Base-by-base conservation (phyloP, 2,329 filamentous ascomycete genomes). In the Neofusicoccum kwambonambiense region DNA sequence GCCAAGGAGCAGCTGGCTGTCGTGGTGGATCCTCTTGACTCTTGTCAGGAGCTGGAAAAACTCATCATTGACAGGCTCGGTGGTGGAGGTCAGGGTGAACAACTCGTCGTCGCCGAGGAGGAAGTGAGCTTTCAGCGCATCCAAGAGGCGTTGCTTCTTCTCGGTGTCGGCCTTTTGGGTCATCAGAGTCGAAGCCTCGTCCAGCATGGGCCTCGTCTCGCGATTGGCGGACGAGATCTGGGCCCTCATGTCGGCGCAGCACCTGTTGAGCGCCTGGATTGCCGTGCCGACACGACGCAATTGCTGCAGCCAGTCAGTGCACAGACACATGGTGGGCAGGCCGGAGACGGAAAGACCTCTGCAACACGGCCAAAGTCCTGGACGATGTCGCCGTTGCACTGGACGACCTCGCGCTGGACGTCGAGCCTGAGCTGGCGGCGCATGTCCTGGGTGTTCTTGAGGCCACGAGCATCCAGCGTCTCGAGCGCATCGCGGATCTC, bases 371-470 rank as follows among this genome's bases (percentile, higher is more conserved):
- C 92, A 78, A 98, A 98, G 74, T 97, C 92, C 62, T 87, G 83
- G 65, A 98, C 87, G 68, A 98, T 91, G 68, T 92, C 87, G 57
- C 91, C 93, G 86, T 98, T 97, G 78, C 90, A 93, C 69, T 94
- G 87, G 64, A 98, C 93, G 42, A 97, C 91, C 74, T 98, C 93
- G 75, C 90, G 94, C 75, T 98, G 93, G 1, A 96, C 84, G 74
- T 96, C 89, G 1, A 96, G 79, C 15, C 93, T 88, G 15, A 98
- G 79, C 65, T 91, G 89, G 5, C 94, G 87, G 60, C 95, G 86
- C 2, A 89, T 90, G 69, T 93, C 90, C 9, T 91, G 84, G 12
- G 87, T 91, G 74, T 96, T 97, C 64, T 84, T 81, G 13, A 93
- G 77, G 0, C 84, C 84, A 41, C 91, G 86, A 57, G 86, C 81